phyloP scores from a whole-genome alignment of 208 protist genomes.

The Wallacemonas sp. region DNA sequence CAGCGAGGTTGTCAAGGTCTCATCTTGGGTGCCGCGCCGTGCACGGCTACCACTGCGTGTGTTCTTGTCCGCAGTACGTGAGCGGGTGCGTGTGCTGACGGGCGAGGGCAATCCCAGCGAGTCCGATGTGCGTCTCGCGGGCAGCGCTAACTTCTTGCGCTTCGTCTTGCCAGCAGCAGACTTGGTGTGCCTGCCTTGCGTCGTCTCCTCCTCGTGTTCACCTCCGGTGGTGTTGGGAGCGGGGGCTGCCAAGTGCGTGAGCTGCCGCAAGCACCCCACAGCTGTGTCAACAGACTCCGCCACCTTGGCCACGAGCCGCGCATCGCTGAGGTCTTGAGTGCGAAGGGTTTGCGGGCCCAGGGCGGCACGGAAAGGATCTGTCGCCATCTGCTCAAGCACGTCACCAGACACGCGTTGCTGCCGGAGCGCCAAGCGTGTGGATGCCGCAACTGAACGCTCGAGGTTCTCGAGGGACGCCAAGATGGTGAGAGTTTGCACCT shows the following conservation, averaged over 20 bases:
- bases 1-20: not conserved
- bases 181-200: not conserved
- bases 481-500: constrained; percentile 29
- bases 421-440: constrained; percentile 13
- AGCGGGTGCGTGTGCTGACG: not conserved
- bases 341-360: constrained; percentile 18
- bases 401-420: not conserved
- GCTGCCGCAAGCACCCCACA: constrained; percentile 29
- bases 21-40: not conserved
- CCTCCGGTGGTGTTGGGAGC: not conserved
- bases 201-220: not conserved
- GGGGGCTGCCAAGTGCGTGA: constrained; percentile 9
- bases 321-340: constrained; percentile 37
- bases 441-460: constrained; percentile 18
- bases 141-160: constrained; percentile 5
- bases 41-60: not conserved
- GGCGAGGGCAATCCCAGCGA: not conserved
- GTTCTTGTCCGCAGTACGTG: too few relatives aligned
- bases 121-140: not conserved
- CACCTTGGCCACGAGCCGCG: constrained; percentile 48
- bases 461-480: constrained; percentile 35
- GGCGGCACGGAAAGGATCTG: constrained; percentile 27
- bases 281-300: constrained; percentile 45
- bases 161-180: not conserved
- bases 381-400: not conserved